These are phyloP conservation scores for Xerocomellus intermedius DNA, from an alignment of 768 basidiomycete genomes.

Conservation along the genomic window DNA sequence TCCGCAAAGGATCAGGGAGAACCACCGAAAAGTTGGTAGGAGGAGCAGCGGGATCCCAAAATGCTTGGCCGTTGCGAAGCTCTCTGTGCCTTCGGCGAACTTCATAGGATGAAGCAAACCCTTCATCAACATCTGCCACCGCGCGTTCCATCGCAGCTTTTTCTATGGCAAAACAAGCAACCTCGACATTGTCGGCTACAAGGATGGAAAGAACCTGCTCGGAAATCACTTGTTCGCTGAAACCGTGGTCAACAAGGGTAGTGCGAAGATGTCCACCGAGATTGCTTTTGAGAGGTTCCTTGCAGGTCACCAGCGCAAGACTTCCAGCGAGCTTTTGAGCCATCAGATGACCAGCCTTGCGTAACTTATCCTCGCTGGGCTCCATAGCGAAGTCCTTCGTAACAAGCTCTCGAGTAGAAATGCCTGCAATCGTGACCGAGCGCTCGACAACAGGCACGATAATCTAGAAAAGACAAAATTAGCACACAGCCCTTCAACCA, in stretches of 20 bases:
- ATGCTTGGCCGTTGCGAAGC: conserved; percentile 69
- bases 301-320: conserved; percentile 95
- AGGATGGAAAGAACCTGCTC: conserved; percentile 79
- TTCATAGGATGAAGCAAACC: conserved; percentile 79
- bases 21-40: conserved; percentile 64
- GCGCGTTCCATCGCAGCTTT: conserved; percentile 98
- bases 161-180: conserved; percentile 92
- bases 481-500: not conserved
- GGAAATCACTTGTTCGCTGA: conserved; percentile 80
- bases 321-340: conserved; percentile 96
- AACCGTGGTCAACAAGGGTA: conserved; percentile 81
- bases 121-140: conserved; percentile 89
- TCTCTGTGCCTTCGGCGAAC: conserved; percentile 84
- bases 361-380: conserved; percentile 83
- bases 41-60: conserved; percentile 84
- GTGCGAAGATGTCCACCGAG: conserved; percentile 86
- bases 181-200: conserved; percentile 89
- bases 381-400: conserved; percentile 96
- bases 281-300: conserved; percentile 92
- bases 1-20: conserved; percentile 86
- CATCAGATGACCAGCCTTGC: conserved; percentile 92
- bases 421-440: conserved; percentile 97
- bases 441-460: conserved; percentile 97
- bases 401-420: conserved; percentile 93
- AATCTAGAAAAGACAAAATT: conserved; percentile 50